phyloP scores from a whole-genome alignment of 2,329 filamentous ascomycete species.

The Pseudocercospora pini-densiflorae region DNA sequence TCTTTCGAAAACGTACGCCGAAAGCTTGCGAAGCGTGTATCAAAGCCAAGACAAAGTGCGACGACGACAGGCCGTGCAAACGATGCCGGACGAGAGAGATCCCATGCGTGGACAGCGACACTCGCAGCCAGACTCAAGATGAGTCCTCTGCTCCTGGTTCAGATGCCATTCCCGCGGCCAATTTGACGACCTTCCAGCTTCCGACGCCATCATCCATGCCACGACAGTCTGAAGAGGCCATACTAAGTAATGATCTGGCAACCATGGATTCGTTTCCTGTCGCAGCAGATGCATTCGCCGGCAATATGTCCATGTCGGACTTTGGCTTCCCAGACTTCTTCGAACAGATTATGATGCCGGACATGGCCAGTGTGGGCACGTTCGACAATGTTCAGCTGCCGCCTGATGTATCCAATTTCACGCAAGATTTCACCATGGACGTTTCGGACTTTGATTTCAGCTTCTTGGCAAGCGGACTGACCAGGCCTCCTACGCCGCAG shows the following conservation, averaged over 20 bases:
- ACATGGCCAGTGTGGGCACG: conserved; percentile 5
- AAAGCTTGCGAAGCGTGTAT: conserved; percentile 34
- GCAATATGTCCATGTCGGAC: conserved; percentile 7
- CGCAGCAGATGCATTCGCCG: conserved; percentile 4
- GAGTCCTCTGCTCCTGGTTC: not conserved
- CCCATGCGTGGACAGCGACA: conserved; percentile 31
- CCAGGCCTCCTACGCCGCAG: conserved; percentile 26
- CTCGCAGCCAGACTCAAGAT: conserved; percentile 20
- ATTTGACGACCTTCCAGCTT: conserved; percentile 1
- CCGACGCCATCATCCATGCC: conserved; percentile 15
- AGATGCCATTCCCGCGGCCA: not conserved
- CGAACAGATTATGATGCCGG: conserved; percentile 37
- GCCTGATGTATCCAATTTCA: conserved; percentile 33
- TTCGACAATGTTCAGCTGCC: conserved; percentile 22
- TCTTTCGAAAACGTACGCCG: conserved; percentile 31
- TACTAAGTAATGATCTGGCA: not conserved
- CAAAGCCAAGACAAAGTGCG: conserved; percentile 35
- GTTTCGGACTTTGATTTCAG: conserved; percentile 33
- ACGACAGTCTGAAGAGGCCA: conserved; percentile 5
- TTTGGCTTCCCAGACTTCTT: conserved; percentile 36
- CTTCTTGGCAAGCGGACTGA: conserved; percentile 31
- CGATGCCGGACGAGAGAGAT: conserved; percentile 31
- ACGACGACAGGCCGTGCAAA: conserved; percentile 34
- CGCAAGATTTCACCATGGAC: conserved; percentile 32
- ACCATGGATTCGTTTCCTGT: conserved; percentile 9